A percentile compares a stretch with the other conserved stretches of the same genome.
Conservation (phyloP, 371 early-diverging fungal genomes). For the Mucor indicus region DNA sequence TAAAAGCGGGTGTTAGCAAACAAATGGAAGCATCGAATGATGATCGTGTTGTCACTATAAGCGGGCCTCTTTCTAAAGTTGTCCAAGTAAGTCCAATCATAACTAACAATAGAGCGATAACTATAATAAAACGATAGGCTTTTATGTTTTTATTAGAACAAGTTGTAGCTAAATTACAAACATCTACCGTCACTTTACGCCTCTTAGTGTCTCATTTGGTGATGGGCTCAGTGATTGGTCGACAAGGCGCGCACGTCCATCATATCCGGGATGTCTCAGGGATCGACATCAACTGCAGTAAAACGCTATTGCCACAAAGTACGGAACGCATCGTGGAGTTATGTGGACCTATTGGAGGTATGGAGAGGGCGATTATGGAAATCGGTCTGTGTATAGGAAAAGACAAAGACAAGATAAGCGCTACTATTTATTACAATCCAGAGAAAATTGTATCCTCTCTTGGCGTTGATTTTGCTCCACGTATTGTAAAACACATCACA, state of each 20-base stretch:
- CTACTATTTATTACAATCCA: conserved; percentile 48
- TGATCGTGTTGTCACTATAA: conserved; percentile 86
- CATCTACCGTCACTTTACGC: conserved; percentile 52
- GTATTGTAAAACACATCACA: conserved; percentile 72
- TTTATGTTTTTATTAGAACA: too few species aligned
- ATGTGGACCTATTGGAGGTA: conserved; percentile 68
- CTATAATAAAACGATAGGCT: background rate
- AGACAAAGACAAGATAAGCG: conserved; percentile 47
- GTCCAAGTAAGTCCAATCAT: conserved; percentile 52
- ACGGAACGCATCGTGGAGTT: conserved; percentile 87
- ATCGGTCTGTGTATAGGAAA: conserved; percentile 45
- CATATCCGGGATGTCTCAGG: conserved; percentile 82
- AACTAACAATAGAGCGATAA: conserved; percentile 1
- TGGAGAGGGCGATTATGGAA: conserved; percentile 75
- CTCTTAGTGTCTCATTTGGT: conserved; percentile 79
- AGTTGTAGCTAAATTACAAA: too few species aligned
- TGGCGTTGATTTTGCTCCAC: conserved; percentile 49
- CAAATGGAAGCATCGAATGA: conserved; percentile 75
- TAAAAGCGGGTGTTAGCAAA: conserved; percentile 85
- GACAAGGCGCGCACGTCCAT: conserved; percentile 83
- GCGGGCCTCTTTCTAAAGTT: conserved; percentile 74
- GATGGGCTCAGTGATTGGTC: conserved; percentile 88
- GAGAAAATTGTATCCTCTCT: conserved; percentile 57
- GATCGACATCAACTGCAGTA: conserved; percentile 79
- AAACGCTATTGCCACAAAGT: conserved; percentile 80